phyloP scores from a whole-genome alignment of 352 stramenopile genomes.

The Phytophthora nicotianae region DNA sequence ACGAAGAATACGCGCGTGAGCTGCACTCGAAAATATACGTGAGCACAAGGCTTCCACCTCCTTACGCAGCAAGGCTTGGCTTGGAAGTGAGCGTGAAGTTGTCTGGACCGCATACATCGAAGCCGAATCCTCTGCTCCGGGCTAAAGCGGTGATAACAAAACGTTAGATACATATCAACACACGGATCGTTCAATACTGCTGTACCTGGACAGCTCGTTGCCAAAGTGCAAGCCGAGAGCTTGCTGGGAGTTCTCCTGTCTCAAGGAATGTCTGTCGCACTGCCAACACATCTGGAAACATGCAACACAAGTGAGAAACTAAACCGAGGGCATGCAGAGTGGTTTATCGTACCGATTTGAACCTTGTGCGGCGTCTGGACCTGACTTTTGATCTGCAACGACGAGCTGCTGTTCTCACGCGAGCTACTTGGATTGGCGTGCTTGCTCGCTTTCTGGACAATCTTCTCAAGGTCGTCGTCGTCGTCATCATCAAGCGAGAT shows the following conservation, averaged over 20 bases:
- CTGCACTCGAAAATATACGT: conserved; percentile 61
- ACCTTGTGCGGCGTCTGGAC: conserved; percentile 31
- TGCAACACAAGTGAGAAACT: conserved; percentile 8
- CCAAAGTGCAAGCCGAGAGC: conserved; percentile 61
- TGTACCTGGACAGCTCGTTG: conserved; percentile 53
- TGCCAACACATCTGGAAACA: conserved; percentile 36
- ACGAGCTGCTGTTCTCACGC: conserved; percentile 62
- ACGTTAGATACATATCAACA: neutral
- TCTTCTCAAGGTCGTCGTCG: conserved; percentile 63
- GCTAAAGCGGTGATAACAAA: conserved; percentile 13
- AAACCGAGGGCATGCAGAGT: neutral
- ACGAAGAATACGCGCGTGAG: conserved; percentile 47
- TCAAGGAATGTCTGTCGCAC: conserved; percentile 42
- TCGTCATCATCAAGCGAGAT: conserved; percentile 60
- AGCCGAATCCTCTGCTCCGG: conserved; percentile 41
- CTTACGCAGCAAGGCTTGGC: conserved; percentile 60
- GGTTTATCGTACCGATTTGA: conserved; percentile 32
- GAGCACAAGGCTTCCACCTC: conserved; percentile 73
- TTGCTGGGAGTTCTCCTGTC: conserved; percentile 43
- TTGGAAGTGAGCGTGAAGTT: conserved; percentile 59
- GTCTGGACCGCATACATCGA: conserved; percentile 80
- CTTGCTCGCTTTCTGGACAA: conserved; percentile 60
- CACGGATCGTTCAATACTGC: neutral
- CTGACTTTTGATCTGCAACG: conserved; percentile 73
- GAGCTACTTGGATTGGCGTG: conserved; percentile 41